Percentiles rank a stretch among this genome's conserved stretches.
These are phyloP conservation scores for Yamadazyma jaroonii DNA, from an alignment of 1,139 yeast species.

Conservation along the genomic window DNA sequence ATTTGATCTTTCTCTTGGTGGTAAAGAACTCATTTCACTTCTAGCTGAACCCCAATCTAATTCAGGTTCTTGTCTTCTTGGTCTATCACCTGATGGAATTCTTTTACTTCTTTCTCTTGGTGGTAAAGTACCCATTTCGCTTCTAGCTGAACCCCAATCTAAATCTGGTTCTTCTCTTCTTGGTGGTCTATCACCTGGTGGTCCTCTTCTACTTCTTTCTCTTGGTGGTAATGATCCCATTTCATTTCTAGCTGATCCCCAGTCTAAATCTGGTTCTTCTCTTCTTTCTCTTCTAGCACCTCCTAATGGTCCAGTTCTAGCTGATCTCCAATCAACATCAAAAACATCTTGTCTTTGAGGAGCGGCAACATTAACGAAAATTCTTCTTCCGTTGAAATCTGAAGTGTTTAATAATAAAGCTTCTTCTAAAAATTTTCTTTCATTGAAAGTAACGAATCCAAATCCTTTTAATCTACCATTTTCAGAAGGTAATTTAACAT, in stretches of 20 bases:
- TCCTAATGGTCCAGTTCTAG: conserved; percentile 36
- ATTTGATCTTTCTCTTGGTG: conserved; percentile 22
- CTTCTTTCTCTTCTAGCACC: conserved; percentile 27
- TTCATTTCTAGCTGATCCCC: conserved; percentile 44
- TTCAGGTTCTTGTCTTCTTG: conserved; percentile 41
- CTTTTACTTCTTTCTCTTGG: conserved; percentile 40
- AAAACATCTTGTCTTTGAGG: conserved; percentile 59
- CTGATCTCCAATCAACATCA: conserved; percentile 46
- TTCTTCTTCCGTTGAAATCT: conserved; percentile 70
- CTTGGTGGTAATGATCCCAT: conserved; percentile 27
- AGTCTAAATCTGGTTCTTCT: conserved; percentile 52
- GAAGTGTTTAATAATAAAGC: conserved; percentile 65
- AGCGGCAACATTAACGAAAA: conserved; percentile 88
- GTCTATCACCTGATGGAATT: conserved; percentile 23
- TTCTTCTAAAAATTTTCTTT: conserved; percentile 64
- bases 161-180: conserved; percentile 50
- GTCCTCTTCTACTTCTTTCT: conserved; percentile 19
- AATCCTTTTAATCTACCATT: conserved; percentile 72
- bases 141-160: conserved; percentile 55
- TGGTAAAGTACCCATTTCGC: conserved; percentile 28
- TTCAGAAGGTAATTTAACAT: conserved; percentile 73
- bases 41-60: conserved; percentile 56
- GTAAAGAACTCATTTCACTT: conserved; percentile 25
- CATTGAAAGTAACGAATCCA: conserved; percentile 80
- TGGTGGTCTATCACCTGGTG: conserved; percentile 36